Base-by-base conservation (phyloP, 208 protist species). In the Zelonia costaricensis region DNA sequence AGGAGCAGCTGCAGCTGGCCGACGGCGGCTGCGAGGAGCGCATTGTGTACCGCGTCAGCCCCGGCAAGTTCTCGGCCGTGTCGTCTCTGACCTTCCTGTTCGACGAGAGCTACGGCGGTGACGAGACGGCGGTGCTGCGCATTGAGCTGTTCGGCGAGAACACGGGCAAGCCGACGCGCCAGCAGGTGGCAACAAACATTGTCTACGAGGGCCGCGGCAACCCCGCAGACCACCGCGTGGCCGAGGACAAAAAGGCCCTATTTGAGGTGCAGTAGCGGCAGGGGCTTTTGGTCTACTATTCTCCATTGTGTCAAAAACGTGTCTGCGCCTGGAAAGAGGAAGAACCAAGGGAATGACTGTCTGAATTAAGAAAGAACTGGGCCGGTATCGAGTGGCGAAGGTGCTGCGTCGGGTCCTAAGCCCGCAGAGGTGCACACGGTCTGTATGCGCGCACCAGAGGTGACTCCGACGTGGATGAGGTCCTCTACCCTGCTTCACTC, bases 101-200 rank as follows among this genome's bases (percentile, higher is more conserved):
- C 56, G 82, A 92, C 46, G 67, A 88, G 30, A 92, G 84, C 66
- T 92, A 86, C 71, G 74, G 74, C 23, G 72, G 82, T 43, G 69
- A 81, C 6, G 84, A 93, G 58, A 89, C 82, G 1, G 81, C 89
- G 7, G 62, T 95, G 15, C 69, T 92, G 28, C 81, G 90, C n/a
- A 84, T 95, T 42, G 90, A 93, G 16, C 33, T 95, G 8, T 95
- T 82, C 44, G 90, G 90, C 31, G 90, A 95, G 49, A 74, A 77
- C 38, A 82, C 83, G 2, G 76, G 82, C 1, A 76, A 75, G 55
- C 62, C 83, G 3, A 89, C 87, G 40, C 59, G 68, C 1, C 85
- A 87, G 48, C 61, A 85, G 57, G 64, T 91, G 1, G 90, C 86
- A 15, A 93, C 84, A 9, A 95, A 95, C 62, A 69, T 95, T 42